Percentiles rank a stretch among this genome's conserved stretches.
Conservation (phyloP, 208 protist species). For the Trichomonas gallinae region DNA sequence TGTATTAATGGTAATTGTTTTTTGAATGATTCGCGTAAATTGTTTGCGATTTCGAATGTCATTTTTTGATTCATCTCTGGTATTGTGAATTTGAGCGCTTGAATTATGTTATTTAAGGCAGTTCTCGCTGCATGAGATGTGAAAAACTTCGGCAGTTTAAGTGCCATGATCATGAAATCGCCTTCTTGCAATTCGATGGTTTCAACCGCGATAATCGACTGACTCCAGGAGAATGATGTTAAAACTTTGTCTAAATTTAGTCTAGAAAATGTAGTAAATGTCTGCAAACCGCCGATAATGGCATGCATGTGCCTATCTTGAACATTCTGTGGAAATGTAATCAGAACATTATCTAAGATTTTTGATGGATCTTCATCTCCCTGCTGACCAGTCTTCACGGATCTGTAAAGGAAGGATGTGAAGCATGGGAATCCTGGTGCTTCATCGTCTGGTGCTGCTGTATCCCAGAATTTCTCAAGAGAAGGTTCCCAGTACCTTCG, state of each 20-base stretch:
- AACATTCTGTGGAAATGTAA: not conserved
- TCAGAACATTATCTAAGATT: not conserved
- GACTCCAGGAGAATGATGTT: not conserved
- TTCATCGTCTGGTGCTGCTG: not conserved
- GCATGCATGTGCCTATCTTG: not conserved
- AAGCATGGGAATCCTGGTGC: not conserved
- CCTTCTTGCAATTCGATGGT: not conserved
- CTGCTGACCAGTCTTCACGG: not conserved
- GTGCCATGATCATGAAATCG: not conserved
- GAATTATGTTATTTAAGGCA: not conserved
- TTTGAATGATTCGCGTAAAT: not conserved
- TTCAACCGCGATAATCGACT: not conserved
- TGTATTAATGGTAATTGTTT: not conserved
- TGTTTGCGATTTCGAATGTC: not conserved
- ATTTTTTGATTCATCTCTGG: not conserved
- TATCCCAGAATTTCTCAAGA: not conserved
- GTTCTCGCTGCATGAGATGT: not conserved
- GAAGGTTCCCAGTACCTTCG: not conserved
- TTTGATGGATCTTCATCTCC: conserved; percentile 1
- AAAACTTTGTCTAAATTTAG: not conserved
- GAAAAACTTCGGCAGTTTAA: not conserved
- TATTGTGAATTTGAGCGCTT: not conserved
- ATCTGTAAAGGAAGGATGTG: not conserved
- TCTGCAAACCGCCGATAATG: not conserved
- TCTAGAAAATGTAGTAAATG: not conserved